Evolutionary conservation across 805 yeast species (phyloP), one percentile per base, ranked within the genome.

Genomic region (Metschnikowia arizonensis): DNA sequence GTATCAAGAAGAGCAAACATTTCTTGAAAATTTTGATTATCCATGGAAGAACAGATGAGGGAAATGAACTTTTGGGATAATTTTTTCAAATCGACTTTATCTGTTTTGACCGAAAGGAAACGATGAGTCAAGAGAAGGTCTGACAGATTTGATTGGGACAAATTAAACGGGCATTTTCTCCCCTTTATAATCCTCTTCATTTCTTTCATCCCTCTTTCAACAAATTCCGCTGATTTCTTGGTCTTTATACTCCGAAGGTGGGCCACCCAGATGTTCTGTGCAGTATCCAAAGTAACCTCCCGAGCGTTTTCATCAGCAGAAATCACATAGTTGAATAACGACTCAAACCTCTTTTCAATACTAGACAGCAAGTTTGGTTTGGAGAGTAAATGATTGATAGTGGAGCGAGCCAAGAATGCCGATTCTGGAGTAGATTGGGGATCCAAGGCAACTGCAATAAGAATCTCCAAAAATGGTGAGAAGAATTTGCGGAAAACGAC

Each of bases 281-380:
- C 48, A 4, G 50, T 40, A 21, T 37, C 47, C 14, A 46, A 30
- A 8, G 50, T 31, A 4, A 46, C 42, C 4, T 33, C 31, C 4
- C 28, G 39, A 15, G 46, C 30, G 6, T 2, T 33, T 3, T 35
- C 40, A 1, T 35, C 32, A 4, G 42, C 32, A 7, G 50, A 25
- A 8, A 38, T 14, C 3, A 63, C 44, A 5, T 65, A 21, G 4
- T 39, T 41, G 5, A 59, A 49, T 3, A 70, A 42, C 0, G 42
- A 38, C 1, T 54, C 39, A 25, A 69, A 53, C 35, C 77, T 67
- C 0, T 63, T 57, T 57, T 83, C 90, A 10, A 83, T 51, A 1
- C 55, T 52, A 0, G 87, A 74, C 53, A 66, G 77, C 55, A 71
- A 77, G 0, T 85, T 76, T 5, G 87, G 85, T 8, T 73, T 67